Evolutionary conservation across 1,284 basidiomycete genomes (phyloP).

Genomic region (Trichosporon asahii): DNA sequence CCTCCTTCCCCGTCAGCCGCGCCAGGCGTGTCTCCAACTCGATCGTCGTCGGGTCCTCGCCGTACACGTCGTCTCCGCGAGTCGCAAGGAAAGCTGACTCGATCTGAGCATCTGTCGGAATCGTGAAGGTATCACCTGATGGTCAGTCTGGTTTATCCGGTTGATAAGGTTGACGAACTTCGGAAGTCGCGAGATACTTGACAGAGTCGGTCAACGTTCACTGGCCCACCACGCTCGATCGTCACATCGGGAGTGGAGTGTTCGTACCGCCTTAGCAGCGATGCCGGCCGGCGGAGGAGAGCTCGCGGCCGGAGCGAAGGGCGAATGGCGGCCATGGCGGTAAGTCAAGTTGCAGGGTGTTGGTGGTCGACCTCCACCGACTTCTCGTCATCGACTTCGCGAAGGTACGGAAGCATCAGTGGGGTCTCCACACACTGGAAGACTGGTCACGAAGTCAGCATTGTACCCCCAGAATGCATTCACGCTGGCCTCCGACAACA

Average conservation of each 20-base stretch:
- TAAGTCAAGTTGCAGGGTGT: background rate
- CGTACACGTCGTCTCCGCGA: constrained; percentile 57
- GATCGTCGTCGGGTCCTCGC: constrained; percentile 58
- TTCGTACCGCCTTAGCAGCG: background rate
- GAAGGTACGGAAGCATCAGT: background rate
- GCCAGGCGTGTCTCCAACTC: constrained; percentile 79
- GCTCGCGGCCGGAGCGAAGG: background rate
- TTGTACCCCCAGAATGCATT: no score
- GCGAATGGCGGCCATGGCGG: background rate
- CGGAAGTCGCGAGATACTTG: constrained; percentile 50
- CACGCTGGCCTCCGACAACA: no score
- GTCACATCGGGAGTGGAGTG: constrained; percentile 27
- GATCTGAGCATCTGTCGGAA: constrained; percentile 55
- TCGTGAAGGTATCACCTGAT: constrained; percentile 55
- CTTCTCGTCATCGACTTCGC: background rate
- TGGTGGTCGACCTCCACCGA: background rate
- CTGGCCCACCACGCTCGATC: constrained; percentile 39
- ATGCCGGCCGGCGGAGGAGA: background rate
- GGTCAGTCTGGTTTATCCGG: background rate
- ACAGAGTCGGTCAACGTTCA: constrained; percentile 43
- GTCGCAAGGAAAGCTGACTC: constrained; percentile 53
- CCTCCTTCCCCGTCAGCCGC: constrained; percentile 69
- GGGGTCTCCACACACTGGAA: background rate
- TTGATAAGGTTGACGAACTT: constrained; percentile 34
- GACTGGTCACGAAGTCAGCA: no score